Percentiles rank a stretch among this genome's conserved stretches.
Evolutionary conservation across 306 rosid genomes (phyloP).

Genomic region (Casuarina equisetifolia): DNA sequence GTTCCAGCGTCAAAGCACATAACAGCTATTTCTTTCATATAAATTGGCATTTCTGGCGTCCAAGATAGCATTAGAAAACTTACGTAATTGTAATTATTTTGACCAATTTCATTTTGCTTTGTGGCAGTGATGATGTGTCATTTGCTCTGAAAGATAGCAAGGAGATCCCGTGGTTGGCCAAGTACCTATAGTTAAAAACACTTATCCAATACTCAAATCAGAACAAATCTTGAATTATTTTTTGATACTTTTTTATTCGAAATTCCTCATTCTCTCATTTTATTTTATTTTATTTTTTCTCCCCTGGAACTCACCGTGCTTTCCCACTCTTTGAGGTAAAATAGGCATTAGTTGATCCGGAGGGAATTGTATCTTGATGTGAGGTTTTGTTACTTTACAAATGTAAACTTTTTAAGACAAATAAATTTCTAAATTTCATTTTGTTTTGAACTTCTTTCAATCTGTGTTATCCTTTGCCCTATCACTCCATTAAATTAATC

Average conservation of each 20-base stretch:
- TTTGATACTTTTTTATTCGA: constrained; percentile 2
- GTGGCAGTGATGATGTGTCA: constrained; percentile 74
- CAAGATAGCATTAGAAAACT: neutral
- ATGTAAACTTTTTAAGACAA: neutral
- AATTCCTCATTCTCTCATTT: constrained; percentile 17
- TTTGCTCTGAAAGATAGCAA: constrained; percentile 81
- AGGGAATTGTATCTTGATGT: neutral
- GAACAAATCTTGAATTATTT: constrained; percentile 32
- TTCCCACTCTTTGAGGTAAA: constrained; percentile 1
- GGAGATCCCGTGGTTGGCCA: constrained; percentile 83
- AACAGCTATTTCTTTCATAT: neutral
- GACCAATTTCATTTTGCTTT: constrained; percentile 26
- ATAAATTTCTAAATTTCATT: neutral
- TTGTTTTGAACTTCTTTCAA: neutral
- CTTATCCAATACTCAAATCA: neutral
- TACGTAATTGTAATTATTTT: constrained; percentile 15
- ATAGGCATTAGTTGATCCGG: neutral
- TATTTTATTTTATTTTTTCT: neutral
- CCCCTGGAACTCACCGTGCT: neutral
- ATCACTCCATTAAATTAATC: neutral
- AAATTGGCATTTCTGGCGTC: neutral
- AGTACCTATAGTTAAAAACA: constrained; percentile 56
- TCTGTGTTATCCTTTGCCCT: neutral
- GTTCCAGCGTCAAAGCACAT: neutral
- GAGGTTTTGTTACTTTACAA: neutral